A percentile compares a stretch with the other conserved stretches of the same genome.
Conservation (phyloP, 2,329 filamentous ascomycete genomes). For the Colletotrichum sp. region DNA sequence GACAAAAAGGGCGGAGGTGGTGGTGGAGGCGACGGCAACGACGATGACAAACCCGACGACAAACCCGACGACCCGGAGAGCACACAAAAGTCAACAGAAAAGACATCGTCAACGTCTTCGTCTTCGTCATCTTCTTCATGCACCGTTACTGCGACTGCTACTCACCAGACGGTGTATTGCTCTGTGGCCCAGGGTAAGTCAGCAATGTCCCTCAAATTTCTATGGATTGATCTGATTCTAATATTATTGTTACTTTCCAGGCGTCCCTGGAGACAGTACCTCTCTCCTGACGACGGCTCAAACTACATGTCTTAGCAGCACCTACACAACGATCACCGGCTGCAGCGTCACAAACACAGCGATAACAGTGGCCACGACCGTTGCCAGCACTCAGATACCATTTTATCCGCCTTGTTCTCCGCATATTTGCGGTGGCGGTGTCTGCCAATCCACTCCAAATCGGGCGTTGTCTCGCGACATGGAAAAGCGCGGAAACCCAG, state of each 20-base stretch:
- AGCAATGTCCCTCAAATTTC: background rate
- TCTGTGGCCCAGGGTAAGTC: background rate
- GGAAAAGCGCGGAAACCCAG: background rate
- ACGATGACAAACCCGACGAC: background rate
- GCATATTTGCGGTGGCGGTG: background rate
- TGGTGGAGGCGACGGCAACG: background rate
- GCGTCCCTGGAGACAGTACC: background rate
- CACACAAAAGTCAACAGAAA: background rate
- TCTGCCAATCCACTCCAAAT: background rate
- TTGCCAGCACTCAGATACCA: background rate
- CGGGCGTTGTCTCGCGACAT: background rate
- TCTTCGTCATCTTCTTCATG: background rate
- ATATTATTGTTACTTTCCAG: background rate
- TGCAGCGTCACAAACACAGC: background rate
- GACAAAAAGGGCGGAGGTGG: background rate
- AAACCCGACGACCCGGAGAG: background rate
- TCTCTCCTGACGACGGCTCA: background rate
- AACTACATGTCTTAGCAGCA: background rate
- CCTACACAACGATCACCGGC: background rate
- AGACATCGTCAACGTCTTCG: background rate
- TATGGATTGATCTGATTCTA: background rate
- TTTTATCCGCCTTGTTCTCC: background rate
- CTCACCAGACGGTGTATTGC: background rate
- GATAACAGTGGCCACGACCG: background rate
- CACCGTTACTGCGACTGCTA: background rate